phyloP scores from a whole-genome alignment of 129 eudicot genomes.

The Tagetes patula region DNA sequence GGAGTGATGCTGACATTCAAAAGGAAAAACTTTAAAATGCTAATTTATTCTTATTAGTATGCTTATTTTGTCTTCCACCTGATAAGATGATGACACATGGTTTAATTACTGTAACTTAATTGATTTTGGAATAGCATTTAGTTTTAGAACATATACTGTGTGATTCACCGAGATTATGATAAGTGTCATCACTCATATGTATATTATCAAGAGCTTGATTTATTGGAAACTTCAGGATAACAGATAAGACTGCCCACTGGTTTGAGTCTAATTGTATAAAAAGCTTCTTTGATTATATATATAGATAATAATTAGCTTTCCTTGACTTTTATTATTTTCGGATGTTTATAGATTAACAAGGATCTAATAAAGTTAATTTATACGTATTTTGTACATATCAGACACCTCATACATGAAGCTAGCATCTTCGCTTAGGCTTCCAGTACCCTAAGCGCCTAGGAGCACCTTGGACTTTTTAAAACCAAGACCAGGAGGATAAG shows the following conservation, averaged over 20 bases:
- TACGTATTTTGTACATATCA: not conserved
- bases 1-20: not conserved
- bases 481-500: not conserved
- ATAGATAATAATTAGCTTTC: not conserved
- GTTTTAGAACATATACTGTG: not conserved
- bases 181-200: not conserved
- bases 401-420: not conserved
- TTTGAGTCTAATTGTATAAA: not conserved
- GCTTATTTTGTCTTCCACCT: not conserved
- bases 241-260: not conserved
- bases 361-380: not conserved
- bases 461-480: not conserved
- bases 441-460: not conserved
- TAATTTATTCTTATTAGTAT: not conserved
- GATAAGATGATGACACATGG: not conserved
- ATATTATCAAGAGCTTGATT: not conserved
- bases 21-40: conserved; percentile 2
- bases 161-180: not conserved
- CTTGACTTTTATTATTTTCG: not conserved
- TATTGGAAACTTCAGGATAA: not conserved
- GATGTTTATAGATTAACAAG: not conserved
- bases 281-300: not conserved
- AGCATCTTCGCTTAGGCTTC: not conserved
- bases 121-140: not conserved
- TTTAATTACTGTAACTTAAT: not conserved